These are phyloP conservation scores for Dictyostelium brefeldianum DNA, from an alignment of 78 protist genomes.

Conservation along the genomic window DNA sequence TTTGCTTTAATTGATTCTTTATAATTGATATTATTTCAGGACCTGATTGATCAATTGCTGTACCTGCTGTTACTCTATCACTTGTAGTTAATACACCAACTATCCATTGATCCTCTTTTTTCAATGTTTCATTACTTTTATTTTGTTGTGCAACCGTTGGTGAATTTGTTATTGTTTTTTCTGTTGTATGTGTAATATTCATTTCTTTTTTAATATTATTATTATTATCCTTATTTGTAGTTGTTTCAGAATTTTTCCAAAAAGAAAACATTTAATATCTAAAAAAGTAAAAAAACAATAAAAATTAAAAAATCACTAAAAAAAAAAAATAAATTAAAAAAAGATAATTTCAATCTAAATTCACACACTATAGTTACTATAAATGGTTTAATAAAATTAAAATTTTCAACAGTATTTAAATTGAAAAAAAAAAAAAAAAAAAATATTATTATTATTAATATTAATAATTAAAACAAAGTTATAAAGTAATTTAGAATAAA, in stretches of 20 bases:
- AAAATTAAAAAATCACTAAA: background rate
- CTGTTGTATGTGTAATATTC: background rate
- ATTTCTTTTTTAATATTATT: background rate
- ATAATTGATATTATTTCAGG: slow-evolving; percentile 56
- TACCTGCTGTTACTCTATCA: slow-evolving; percentile 48
- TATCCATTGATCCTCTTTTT: background rate
- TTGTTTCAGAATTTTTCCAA: background rate
- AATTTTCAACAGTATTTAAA: too few species aligned
- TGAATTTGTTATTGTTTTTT: slow-evolving; percentile 5
- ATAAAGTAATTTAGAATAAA: too few species aligned
- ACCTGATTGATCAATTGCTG: slow-evolving; percentile 69
- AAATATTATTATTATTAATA: too few species aligned
- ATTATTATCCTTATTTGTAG: background rate
- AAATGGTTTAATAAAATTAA: too few species aligned
- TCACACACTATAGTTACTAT: too few species aligned
- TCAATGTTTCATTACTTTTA: background rate
- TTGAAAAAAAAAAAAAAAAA: too few species aligned
- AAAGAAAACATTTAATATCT: slow-evolving; percentile 6
- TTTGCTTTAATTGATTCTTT: slow-evolving; percentile 32
- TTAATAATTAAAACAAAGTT: too few species aligned
- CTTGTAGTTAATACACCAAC: slow-evolving; percentile 70
- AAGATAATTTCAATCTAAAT: background rate
- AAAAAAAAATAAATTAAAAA: background rate
- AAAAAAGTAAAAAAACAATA: background rate
- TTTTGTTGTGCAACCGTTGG: background rate